Percentiles rank a stretch among this genome's conserved stretches.
Conservation (phyloP, 225 moss, liverwort and hornwort genomes). For the Neckera pumila region DNA sequence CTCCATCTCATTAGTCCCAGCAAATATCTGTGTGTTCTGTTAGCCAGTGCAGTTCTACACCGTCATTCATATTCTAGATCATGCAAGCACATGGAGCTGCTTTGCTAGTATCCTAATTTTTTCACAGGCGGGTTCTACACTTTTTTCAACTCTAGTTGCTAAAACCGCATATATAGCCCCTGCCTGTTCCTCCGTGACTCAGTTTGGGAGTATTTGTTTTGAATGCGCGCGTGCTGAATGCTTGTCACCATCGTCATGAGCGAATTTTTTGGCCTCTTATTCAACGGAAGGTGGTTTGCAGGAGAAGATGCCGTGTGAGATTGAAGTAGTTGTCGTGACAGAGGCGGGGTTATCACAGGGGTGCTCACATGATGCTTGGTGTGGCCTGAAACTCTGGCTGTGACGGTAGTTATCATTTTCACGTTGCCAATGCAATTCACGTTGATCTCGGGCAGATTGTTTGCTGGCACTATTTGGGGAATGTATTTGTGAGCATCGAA, state of each 20-base stretch:
- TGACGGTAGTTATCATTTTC: not conserved
- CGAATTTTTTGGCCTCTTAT: not conserved
- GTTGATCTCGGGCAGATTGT: not conserved
- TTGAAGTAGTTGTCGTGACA: not conserved
- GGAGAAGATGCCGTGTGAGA: not conserved
- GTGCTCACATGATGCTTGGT: not conserved
- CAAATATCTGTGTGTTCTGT: not conserved
- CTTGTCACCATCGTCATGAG: not conserved
- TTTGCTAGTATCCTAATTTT: not conserved
- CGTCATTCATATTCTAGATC: not conserved
- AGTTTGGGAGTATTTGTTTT: not conserved
- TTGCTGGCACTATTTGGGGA: not conserved
- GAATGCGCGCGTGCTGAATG: not conserved
- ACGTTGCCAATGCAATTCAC: not conserved
- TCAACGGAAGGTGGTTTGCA: not conserved
- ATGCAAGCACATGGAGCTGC: not conserved
- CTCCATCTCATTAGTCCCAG: conserved; percentile 10
- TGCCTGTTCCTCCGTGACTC: not conserved
- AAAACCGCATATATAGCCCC: not conserved
- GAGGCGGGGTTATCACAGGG: not conserved
- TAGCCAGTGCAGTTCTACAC: not conserved
- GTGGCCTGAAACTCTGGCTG: not conserved
- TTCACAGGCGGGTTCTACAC: not conserved
- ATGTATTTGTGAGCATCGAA: not conserved
- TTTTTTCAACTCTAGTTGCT: not conserved